These are phyloP conservation scores for Lachancea sp. DNA, from an alignment of 805 yeast genomes.

Conservation along the genomic window DNA sequence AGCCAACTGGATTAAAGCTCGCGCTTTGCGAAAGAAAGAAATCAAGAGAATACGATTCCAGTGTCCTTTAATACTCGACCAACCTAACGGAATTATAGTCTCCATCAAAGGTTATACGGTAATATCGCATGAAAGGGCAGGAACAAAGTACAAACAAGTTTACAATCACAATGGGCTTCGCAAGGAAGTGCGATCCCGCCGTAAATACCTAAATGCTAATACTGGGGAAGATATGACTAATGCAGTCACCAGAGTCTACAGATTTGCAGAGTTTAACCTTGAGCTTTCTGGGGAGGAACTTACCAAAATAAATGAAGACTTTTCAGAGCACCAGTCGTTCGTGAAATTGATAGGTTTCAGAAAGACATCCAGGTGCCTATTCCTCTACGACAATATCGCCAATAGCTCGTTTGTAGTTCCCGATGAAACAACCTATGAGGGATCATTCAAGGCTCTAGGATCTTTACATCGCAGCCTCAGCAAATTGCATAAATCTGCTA, in stretches of 20 bases:
- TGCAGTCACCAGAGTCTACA: conserved; percentile 35
- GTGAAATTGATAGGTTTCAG: conserved; percentile 67
- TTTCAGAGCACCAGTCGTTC: conserved; percentile 39
- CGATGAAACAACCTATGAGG: conserved; percentile 49
- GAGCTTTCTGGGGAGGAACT: conserved; percentile 36
- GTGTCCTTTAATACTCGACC: conserved; percentile 53
- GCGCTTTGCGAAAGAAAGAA: conserved; percentile 52
- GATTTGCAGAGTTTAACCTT: conserved; percentile 43
- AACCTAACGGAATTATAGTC: conserved; percentile 41
- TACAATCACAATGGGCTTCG: conserved; percentile 48
- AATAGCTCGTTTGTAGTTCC: conserved; percentile 64
- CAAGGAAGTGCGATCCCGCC: conserved; percentile 45
- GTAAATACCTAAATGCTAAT: conserved; percentile 35
- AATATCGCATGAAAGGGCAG: conserved; percentile 47
- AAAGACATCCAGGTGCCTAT: conserved; percentile 35
- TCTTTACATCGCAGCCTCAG: conserved; percentile 58
- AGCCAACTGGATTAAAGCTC: conserved; percentile 39
- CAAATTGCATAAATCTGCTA: conserved; percentile 47
- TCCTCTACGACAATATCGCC: conserved; percentile 45
- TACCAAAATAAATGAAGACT: conserved; percentile 30
- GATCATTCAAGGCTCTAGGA: conserved; percentile 62
- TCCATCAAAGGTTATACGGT: conserved; percentile 68
- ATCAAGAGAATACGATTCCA: conserved; percentile 57
- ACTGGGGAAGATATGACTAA: conserved; percentile 41
- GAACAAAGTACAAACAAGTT: conserved; percentile 42